Percentiles rank a stretch among this genome's conserved stretches.
Evolutionary conservation across 2,329 filamentous ascomycete species (phyloP).

Genomic region (Aspergillus sergii): DNA sequence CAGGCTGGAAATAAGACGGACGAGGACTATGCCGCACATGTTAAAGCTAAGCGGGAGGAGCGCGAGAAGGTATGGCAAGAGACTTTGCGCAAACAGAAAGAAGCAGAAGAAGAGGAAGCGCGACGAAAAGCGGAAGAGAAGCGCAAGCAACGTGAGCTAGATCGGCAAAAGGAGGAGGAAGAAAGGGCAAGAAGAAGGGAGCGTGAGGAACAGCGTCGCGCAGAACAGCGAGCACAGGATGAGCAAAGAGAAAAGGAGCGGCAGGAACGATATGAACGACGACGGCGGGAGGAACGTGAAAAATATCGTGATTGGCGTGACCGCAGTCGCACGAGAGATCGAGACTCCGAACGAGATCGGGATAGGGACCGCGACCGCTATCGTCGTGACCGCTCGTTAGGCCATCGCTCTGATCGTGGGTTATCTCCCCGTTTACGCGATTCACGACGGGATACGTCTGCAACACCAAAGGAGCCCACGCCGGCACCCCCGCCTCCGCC

Average conservation of each 20-base stretch:
- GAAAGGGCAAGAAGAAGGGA: conserved; percentile 54
- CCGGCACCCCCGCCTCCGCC: conserved; percentile 28
- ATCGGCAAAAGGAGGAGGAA: conserved; percentile 48
- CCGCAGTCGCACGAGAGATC: conserved; percentile 39
- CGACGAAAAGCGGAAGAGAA: conserved; percentile 46
- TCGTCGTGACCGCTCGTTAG: conserved; percentile 32
- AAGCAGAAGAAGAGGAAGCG: conserved; percentile 49
- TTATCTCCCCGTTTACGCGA: conserved; percentile 34
- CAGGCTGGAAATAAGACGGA: conserved; percentile 60
- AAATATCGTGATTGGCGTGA: conserved; percentile 44
- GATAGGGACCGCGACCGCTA: conserved; percentile 28
- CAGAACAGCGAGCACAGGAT: conserved; percentile 54
- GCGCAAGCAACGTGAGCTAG: conserved; percentile 45
- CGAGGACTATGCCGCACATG: conserved; percentile 60
- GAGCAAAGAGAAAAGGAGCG: conserved; percentile 57
- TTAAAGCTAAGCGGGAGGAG: conserved; percentile 54
- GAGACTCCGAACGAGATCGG: conserved; percentile 26
- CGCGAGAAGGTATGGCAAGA: conserved; percentile 55
- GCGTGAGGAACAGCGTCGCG: conserved; percentile 51
- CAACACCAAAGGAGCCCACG: conserved; percentile 37
- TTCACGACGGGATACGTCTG: conserved; percentile 34
- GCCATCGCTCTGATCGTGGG: conserved; percentile 36
- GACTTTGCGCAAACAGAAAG: conserved; percentile 54
- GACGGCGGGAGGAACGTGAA: conserved; percentile 50
- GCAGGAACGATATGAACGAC: conserved; percentile 49